Evolutionary conservation across 352 stramenopile species (phyloP).

Genomic region (Globisporangium radiosum): DNA sequence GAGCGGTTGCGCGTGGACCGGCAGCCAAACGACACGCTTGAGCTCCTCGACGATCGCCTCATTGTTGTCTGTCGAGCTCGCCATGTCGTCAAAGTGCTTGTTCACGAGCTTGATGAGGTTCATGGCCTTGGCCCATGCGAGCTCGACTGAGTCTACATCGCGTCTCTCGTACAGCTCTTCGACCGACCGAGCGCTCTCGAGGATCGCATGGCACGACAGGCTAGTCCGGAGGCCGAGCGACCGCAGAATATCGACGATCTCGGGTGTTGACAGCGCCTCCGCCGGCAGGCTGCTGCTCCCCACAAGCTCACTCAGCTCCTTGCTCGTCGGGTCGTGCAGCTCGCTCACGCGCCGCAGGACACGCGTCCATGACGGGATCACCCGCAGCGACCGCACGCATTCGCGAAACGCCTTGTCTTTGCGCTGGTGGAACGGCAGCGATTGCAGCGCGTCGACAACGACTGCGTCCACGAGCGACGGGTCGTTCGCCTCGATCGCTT

Average conservation of each 20-base stretch:
- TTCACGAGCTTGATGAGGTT: slow-evolving; percentile 71
- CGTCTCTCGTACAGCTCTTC: slow-evolving; percentile 36
- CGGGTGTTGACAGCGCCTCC: slow-evolving; percentile 32
- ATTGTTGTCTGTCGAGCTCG: slow-evolving; percentile 2
- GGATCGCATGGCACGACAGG: slow-evolving; percentile 61
- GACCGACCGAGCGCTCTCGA: slow-evolving; percentile 62
- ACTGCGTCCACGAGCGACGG: slow-evolving; percentile 38
- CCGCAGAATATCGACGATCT: slow-evolving; percentile 47
- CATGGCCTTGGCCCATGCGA: slow-evolving; percentile 32
- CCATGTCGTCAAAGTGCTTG: slow-evolving; percentile 68
- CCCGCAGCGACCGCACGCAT: slow-evolving; percentile 23
- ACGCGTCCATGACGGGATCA: slow-evolving; percentile 56
- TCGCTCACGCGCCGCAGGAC: slow-evolving; percentile 42
- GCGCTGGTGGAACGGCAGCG: slow-evolving; percentile 45
- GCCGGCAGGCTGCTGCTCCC: slow-evolving; percentile 59
- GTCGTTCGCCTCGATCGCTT: slow-evolving; percentile 23
- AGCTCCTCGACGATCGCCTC: slow-evolving; percentile 25
- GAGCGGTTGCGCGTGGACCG: slow-evolving; percentile 20
- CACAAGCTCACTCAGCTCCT: slow-evolving; percentile 55
- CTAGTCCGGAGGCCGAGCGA: slow-evolving; percentile 46
- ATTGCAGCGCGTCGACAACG: slow-evolving; percentile 36
- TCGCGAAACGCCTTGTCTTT: slow-evolving; percentile 44
- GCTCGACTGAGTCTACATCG: slow-evolving; percentile 10
- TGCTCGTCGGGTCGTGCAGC: slow-evolving; percentile 65
- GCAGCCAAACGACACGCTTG: slow-evolving; percentile 34